These are phyloP conservation scores for Coffea canephora DNA, from an alignment of 257 asterid genomes.

Conservation along the genomic window DNA sequence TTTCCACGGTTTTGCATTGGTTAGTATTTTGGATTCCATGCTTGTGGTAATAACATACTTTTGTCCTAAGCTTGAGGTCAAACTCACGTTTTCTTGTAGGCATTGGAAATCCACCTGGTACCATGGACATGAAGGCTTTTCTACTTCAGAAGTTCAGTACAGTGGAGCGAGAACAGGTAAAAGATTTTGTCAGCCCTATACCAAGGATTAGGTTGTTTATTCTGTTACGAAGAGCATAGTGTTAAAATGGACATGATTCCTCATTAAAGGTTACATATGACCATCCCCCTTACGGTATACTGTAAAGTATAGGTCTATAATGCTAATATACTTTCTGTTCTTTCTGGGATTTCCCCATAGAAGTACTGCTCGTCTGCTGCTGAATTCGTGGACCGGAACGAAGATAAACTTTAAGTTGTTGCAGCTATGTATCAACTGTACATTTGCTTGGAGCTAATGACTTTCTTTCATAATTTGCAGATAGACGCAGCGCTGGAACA, in stretches of 20 bases:
- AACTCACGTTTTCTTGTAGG: slow-evolving; percentile 40
- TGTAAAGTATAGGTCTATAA: neutral
- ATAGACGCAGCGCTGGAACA: slow-evolving; percentile 83
- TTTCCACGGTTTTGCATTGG: slow-evolving; percentile 96
- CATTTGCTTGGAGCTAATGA: neutral
- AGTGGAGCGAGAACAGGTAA: slow-evolving; percentile 70
- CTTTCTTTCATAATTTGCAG: slow-evolving; percentile 30
- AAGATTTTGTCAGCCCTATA: neutral
- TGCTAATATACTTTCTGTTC: neutral
- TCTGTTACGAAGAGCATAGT: neutral
- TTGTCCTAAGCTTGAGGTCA: neutral
- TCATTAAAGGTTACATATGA: neutral
- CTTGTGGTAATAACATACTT: slow-evolving; percentile 10
- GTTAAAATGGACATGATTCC: neutral
- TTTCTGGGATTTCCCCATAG: neutral
- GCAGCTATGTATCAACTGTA: neutral
- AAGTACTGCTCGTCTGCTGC: neutral
- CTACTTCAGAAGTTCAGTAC: slow-evolving; percentile 91
- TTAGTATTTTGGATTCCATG: slow-evolving; percentile 23
- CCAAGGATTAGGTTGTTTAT: neutral
- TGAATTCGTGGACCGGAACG: neutral
- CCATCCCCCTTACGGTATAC: neutral
- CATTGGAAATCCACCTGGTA: slow-evolving; percentile 89
- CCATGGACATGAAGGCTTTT: slow-evolving; percentile 91
- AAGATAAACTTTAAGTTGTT: neutral